These are phyloP conservation scores for Stylonectria norvegica DNA, from an alignment of 2,329 filamentous ascomycete genomes.

Conservation along the genomic window DNA sequence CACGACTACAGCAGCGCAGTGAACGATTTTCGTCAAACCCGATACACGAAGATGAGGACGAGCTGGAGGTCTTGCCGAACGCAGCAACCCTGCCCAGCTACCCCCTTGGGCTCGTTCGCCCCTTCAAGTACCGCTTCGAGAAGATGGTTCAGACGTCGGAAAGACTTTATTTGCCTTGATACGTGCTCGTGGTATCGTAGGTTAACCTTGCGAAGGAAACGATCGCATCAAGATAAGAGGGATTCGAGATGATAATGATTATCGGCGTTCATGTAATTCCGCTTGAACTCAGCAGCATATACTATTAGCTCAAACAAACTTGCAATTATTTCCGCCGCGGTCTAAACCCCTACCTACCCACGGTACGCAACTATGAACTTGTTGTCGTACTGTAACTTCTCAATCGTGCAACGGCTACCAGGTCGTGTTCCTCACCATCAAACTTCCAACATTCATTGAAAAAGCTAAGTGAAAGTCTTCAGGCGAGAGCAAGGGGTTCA, in stretches of 20 bases:
- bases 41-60: too few relatives aligned
- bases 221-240: not conserved
- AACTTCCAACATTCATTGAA: conserved; percentile 69
- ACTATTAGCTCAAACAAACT: too few relatives aligned
- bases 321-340: too few relatives aligned
- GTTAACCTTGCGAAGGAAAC: conserved; percentile 6
- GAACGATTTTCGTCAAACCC: too few relatives aligned
- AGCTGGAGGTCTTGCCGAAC: too few relatives aligned
- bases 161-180: conserved; percentile 8
- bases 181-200: conserved; percentile 8
- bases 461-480: conserved; percentile 71
- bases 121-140: too few relatives aligned
- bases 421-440: conserved; percentile 77
- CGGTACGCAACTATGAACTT: not conserved
- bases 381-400: not conserved
- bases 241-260: conserved; percentile 3
- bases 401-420: not conserved
- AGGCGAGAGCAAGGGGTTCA: conserved; percentile 63
- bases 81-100: too few relatives aligned
- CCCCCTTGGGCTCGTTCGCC: too few relatives aligned
- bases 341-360: too few relatives aligned
- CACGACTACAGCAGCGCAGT: too few relatives aligned
- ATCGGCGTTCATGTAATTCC: conserved; percentile 7
- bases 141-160: too few relatives aligned
- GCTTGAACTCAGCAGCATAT: too few relatives aligned